Evolutionary conservation across 2,329 filamentous ascomycete species (phyloP).

Genomic region (Scedosporium boydii): DNA sequence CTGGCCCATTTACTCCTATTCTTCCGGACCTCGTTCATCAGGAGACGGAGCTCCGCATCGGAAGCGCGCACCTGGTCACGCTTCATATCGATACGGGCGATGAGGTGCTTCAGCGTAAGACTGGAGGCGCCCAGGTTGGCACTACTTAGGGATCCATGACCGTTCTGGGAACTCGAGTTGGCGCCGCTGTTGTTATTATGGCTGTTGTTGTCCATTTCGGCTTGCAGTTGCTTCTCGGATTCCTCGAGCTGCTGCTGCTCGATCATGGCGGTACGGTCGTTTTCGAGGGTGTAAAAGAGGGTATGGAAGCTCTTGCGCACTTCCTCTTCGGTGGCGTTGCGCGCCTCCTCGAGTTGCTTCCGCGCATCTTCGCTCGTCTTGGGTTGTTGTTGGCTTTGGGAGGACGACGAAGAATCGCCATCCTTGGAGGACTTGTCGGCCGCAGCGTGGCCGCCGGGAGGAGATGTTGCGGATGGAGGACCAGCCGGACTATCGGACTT

Average conservation of each 20-base stretch:
- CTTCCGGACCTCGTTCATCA: slow-evolving; percentile 97
- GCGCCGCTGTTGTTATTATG: slow-evolving; percentile 39
- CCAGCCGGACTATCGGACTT: slow-evolving; percentile 61
- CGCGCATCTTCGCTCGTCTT: slow-evolving; percentile 80
- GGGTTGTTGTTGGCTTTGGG: slow-evolving; percentile 45
- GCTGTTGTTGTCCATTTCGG: slow-evolving; percentile 72
- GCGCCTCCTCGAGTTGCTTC: slow-evolving; percentile 86
- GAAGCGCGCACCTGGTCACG: slow-evolving; percentile 83
- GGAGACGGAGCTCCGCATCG: slow-evolving; percentile 79
- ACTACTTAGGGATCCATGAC: slow-evolving; percentile 78
- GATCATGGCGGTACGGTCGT: slow-evolving; percentile 90
- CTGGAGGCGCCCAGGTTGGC: slow-evolving; percentile 94
- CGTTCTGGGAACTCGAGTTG: slow-evolving; percentile 29
- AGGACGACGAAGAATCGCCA: slow-evolving; percentile 15
- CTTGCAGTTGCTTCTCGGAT: slow-evolving; percentile 90
- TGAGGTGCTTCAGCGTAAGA: slow-evolving; percentile 91
- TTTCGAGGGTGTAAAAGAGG: slow-evolving; percentile 89
- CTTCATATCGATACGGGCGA: slow-evolving; percentile 89
- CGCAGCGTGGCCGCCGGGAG: slow-evolving; percentile 45
- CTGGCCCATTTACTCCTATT: slow-evolving; percentile 98
- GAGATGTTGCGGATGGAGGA: slow-evolving; percentile 45
- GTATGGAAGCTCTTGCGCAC: slow-evolving; percentile 88
- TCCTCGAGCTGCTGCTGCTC: slow-evolving; percentile 96
- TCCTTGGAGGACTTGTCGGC: slow-evolving; percentile 31
- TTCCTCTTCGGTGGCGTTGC: slow-evolving; percentile 80